Percentiles rank a stretch among this genome's conserved stretches.
These are phyloP conservation scores for Aspergillus calidoustus DNA, from an alignment of 2,329 filamentous ascomycete species.

Conservation along the genomic window DNA sequence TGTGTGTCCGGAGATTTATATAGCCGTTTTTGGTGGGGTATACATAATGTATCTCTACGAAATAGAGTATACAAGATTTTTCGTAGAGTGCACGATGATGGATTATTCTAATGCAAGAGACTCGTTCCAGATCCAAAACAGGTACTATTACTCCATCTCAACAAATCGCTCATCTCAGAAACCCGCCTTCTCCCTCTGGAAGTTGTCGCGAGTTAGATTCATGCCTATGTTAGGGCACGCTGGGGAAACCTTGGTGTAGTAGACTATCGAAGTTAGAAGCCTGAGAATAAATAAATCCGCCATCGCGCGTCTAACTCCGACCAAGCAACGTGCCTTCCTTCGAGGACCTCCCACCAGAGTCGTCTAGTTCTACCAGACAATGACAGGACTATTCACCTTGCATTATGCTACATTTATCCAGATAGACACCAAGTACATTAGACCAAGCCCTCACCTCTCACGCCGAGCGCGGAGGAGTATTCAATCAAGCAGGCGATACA, in stretches of 20 bases:
- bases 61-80: no score
- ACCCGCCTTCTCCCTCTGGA: neutral
- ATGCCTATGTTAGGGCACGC: neutral
- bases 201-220: neutral
- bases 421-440: neutral
- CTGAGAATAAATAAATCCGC: neutral
- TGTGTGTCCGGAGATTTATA: neutral
- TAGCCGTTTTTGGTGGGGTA: neutral
- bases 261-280: neutral
- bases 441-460: neutral
- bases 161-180: no score
- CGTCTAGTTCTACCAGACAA: neutral
- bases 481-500: conserved; percentile 2
- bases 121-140: neutral
- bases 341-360: neutral
- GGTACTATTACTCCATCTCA: neutral
- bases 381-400: neutral
- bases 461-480: neutral
- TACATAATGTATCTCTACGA: neutral
- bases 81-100: no score
- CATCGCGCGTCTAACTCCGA: neutral
- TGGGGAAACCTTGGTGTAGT: neutral
- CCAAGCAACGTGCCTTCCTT: neutral
- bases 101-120: no score
- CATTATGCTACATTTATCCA: neutral